Base-by-base conservation (phyloP, 257 asterid genomes). In the Mitragyna speciosa region DNA sequence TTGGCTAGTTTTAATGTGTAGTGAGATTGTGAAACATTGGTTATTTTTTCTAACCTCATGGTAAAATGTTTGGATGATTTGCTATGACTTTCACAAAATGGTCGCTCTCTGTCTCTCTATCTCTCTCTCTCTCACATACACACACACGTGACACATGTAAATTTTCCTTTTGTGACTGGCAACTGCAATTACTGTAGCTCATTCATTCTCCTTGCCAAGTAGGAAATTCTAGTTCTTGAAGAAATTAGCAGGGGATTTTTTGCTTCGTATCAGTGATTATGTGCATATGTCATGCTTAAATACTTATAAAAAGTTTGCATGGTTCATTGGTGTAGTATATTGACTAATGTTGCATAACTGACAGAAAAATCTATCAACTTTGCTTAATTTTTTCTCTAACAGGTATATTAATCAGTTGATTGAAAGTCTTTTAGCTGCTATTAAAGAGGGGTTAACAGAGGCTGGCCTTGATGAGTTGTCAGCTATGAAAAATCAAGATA, bases 321-420 rank as follows among this genome's bases (percentile, higher is more conserved):
- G 59, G 71, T 39, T 78, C 81, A 66, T 52, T 19, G 59, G 59
- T n/a, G 73, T n/a, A 41, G 77, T 58, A 7, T 39, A 31, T 63
- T 75, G 68, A 54, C 12, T 36, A 45, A 63, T 49, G 69, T n/a
- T n/a, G n/a, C n/a, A n/a, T n/a, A n/a, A 74, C 83, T 76, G 51
- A 68, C 75, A 72, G 83, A 70, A 78, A 75, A 30, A 76, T 54
- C 73, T 77, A 81, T 77, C 33, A 52, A 56, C 52, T 75, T 72
- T 49, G 45, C 17, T 52, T 73, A 76, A 15, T 58, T 19, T 59
- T 70, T 76, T 45, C 54, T 20, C 52, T 41, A 0, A 77, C 89
- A 96, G 99, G 95, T 96, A 92, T 83, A 89, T 94, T 78, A 96
- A 94, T 88, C 96, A 96, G 86, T 86, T 96, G 93, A 87, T 96